phyloP scores from a whole-genome alignment of 176 grass and related monocot genomes.

The Puccinellia tenuiflora region DNA sequence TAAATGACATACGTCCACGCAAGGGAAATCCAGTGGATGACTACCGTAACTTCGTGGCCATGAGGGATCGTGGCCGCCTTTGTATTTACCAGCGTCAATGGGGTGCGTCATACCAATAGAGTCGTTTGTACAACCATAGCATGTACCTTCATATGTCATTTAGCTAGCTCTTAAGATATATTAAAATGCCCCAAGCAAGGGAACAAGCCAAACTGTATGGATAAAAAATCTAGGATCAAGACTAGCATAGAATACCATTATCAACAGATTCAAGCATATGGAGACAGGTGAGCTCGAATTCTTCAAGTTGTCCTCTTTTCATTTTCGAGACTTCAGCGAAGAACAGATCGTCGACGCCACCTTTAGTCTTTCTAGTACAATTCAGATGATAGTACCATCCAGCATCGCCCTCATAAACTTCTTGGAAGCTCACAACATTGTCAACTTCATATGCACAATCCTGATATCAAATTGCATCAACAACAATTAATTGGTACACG shows the following conservation, averaged over 20 bases:
- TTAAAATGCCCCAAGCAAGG: neutral
- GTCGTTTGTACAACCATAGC: neutral
- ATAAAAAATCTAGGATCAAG: neutral
- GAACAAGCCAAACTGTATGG: neutral
- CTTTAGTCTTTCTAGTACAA: constrained; percentile 1
- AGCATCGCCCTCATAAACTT: neutral
- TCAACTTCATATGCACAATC: neutral
- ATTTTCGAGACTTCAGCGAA: neutral
- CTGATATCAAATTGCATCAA: neutral
- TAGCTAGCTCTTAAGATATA: neutral
- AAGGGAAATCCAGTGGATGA: neutral
- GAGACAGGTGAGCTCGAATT: neutral
- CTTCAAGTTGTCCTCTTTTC: neutral
- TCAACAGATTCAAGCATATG: neutral
- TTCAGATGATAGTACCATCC: neutral
- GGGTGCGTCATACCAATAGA: neutral
- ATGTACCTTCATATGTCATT: neutral
- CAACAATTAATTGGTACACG: neutral
- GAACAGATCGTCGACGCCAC: neutral
- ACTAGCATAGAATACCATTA: neutral
- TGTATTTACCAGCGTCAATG: neutral
- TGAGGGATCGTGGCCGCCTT: neutral
- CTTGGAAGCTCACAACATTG: neutral
- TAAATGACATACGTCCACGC: neutral
- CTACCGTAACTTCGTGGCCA: neutral